A percentile compares a stretch with the other conserved stretches of the same genome.
phyloP scores from a whole-genome alignment of 441 rosid species.

The Capsella rubella region DNA sequence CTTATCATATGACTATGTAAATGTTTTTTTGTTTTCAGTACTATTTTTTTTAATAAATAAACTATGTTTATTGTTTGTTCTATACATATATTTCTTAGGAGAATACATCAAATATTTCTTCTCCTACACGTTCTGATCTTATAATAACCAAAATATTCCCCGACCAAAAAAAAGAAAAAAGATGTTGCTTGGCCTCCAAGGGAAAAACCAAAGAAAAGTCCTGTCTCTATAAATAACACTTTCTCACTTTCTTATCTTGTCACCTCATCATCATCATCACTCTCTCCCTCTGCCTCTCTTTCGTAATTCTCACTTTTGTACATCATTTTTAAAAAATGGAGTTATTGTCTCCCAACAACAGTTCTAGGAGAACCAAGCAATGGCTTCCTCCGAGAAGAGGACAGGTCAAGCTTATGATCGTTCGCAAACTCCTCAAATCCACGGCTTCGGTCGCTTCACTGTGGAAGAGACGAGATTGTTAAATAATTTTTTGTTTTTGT shows the following conservation, averaged over 20 bases:
- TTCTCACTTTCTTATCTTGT: neutral
- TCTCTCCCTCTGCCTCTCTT: neutral
- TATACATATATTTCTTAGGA: too few relatives aligned
- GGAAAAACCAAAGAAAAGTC: neutral
- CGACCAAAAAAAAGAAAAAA: too few relatives aligned
- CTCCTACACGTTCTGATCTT: too few relatives aligned
- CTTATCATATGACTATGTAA: too few relatives aligned
- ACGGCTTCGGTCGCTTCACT: neutral
- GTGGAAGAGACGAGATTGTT: conserved; percentile 5
- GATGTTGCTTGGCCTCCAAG: too few relatives aligned
- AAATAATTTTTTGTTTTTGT: neutral
- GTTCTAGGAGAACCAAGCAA: neutral
- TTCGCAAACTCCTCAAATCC: neutral
- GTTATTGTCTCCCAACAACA: neutral
- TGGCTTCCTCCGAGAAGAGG: conserved; percentile 6
- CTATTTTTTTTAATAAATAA: too few relatives aligned
- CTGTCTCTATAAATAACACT: neutral
- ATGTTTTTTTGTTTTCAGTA: too few relatives aligned
- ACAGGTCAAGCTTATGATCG: conserved; percentile 5
- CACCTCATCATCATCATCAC: neutral
- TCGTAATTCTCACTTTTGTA: neutral
- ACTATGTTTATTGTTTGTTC: too few relatives aligned
- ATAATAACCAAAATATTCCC: too few relatives aligned
- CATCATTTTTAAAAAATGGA: neutral
- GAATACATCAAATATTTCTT: too few relatives aligned